These are phyloP conservation scores for Eimeria zaria DNA, from an alignment of 169 alveolate genomes.

Conservation along the genomic window DNA sequence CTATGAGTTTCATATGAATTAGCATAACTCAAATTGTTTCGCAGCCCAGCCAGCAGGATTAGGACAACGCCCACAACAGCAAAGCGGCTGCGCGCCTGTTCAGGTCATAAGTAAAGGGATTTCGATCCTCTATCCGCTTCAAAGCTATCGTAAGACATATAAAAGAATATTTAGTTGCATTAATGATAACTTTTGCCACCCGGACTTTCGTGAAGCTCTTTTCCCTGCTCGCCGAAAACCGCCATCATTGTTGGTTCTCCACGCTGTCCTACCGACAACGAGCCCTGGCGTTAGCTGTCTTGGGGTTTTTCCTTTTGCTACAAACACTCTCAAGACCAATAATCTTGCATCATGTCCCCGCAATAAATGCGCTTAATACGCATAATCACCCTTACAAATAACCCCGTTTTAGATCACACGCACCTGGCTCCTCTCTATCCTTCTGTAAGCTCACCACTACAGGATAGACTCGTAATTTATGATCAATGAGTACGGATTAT, in stretches of 20 bases:
- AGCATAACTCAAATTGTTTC: background rate
- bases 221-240: background rate
- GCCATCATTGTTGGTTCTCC: background rate
- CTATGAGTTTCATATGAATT: background rate
- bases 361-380: background rate
- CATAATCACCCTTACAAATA: too few relatives aligned
- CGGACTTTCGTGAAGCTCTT: background rate
- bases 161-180: background rate
- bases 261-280: background rate
- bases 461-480: background rate
- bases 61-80: background rate
- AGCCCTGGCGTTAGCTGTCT: background rate
- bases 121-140: background rate
- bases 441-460: background rate
- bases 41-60: background rate
- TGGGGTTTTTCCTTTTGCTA: too few relatives aligned
- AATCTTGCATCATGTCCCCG: background rate
- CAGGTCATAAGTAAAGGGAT: background rate
- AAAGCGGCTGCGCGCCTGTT: background rate
- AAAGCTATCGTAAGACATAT: background rate
- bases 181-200: background rate
- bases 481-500: background rate
- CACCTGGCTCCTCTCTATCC: background rate
- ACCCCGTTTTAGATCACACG: background rate
- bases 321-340: background rate